Base-by-base conservation (phyloP, 352 stramenopile genomes). In the Blastocystis sp. region DNA sequence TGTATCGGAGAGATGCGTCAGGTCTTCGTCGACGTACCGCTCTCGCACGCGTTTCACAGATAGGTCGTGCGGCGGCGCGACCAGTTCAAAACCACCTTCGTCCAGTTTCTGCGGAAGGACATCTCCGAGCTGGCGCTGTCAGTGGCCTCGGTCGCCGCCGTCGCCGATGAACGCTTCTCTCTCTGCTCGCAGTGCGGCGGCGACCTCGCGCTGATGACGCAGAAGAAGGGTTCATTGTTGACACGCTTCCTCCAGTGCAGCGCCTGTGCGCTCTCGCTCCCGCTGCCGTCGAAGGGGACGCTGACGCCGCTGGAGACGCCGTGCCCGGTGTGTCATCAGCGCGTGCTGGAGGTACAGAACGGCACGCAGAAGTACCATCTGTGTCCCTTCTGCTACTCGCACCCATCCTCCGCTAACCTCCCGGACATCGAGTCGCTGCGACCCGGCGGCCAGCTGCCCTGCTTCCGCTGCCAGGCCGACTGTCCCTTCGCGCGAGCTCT, bases 81-180 rank as follows among this genome's bases (percentile, higher is more conserved):
- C 67, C 90, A 97, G 14, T 88, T 97, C 48, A 91, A 92, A 61
- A 92, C 94, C 36, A 94, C 94, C 4, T 94, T 97, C 85, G 40
- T 61, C 32, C 90, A 90, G 14, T 94, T 93, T 75, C 91, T 94
- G 88, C 84, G 89, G 11, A 77, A 95, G 61, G 92, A 93, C 79
- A 97, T 97, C 78, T 16, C 48, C 0, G 57, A 42, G 1, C 21
- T 61, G 36, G 49, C 65, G 0, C n/a, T 57, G 56, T 40, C 49
- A 32, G 49, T 78, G 44, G 75, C 65, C 0, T 42, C 85, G 14
- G 56, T 46, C 1, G 56, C 77, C 34, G 42, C 46, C 7, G 11
- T 69, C 36, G 57, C 67, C 40, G 46, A 40, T 32, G 34, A 71
- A 29, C 38, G 38, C 32, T 69, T 85, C 40, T 67, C 38, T 24